Conservation (phyloP, 2,329 filamentous ascomycete genomes). For the Fusarium heterosporum region DNA sequence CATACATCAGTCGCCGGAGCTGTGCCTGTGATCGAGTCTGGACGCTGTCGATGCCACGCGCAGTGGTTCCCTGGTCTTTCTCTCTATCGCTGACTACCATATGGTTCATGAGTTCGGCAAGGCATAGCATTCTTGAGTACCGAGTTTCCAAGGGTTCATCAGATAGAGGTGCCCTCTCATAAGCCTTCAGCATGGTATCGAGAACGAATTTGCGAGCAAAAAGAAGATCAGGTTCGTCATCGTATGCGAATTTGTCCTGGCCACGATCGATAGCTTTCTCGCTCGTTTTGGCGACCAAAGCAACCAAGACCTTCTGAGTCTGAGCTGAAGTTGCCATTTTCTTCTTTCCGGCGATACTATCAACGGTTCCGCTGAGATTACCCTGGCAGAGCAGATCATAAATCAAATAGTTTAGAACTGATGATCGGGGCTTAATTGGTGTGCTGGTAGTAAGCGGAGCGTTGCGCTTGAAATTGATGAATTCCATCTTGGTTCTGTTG, state of each 20-base stretch:
- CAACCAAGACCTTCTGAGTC: slow-evolving; percentile 87
- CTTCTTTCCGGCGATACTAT: slow-evolving; percentile 84
- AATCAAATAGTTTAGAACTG: slow-evolving; percentile 92
- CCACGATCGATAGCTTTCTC: slow-evolving; percentile 74
- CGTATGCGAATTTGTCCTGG: slow-evolving; percentile 71
- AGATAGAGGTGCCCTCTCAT: slow-evolving; percentile 85
- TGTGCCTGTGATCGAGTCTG: slow-evolving; percentile 77
- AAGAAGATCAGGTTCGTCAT: slow-evolving; percentile 84
- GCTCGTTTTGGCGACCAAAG: slow-evolving; percentile 87
- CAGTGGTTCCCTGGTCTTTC: slow-evolving; percentile 63
- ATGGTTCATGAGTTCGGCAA: slow-evolving; percentile 91
- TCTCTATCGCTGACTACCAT: slow-evolving; percentile 91
- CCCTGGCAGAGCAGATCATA: slow-evolving; percentile 76
- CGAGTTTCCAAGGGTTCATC: slow-evolving; percentile 84
- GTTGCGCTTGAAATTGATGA: slow-evolving; percentile 98
- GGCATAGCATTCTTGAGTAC: slow-evolving; percentile 86
- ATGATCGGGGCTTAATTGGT: slow-evolving; percentile 92
- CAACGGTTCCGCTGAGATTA: slow-evolving; percentile 74
- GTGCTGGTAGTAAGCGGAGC: slow-evolving; percentile 85
- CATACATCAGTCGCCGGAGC: slow-evolving; percentile 94
- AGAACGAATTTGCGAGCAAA: slow-evolving; percentile 96
- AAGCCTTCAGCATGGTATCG: slow-evolving; percentile 91
- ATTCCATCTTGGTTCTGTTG: slow-evolving; percentile 95
- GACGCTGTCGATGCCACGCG: slow-evolving; percentile 55
- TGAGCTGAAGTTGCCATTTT: slow-evolving; percentile 85